A percentile compares a stretch with the other conserved stretches of the same genome.
Evolutionary conservation across 1,139 yeast species (phyloP).

Genomic region (Taiozyma sp.): DNA sequence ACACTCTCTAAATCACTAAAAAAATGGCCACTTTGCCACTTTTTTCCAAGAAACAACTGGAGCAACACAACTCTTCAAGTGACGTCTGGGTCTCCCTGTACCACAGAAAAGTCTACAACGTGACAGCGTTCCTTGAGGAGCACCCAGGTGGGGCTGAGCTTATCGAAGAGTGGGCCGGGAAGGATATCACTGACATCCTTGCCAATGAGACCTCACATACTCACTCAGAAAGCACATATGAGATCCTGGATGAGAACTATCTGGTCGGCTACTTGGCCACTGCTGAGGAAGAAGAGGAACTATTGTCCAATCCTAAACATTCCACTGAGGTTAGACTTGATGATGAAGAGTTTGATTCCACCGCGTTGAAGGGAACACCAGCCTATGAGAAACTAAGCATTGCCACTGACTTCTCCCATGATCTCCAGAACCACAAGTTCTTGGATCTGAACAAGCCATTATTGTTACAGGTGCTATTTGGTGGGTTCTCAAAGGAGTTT

Average conservation of each 20-base stretch:
- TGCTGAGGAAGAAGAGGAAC: constrained; percentile 51
- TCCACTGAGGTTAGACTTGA: constrained; percentile 35
- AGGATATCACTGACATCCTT: constrained; percentile 76
- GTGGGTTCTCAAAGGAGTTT: constrained; percentile 78
- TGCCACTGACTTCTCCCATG: constrained; percentile 73
- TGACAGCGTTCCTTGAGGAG: constrained; percentile 70
- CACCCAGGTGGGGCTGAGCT: constrained; percentile 88
- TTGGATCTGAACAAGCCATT: constrained; percentile 82
- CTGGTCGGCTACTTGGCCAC: constrained; percentile 62
- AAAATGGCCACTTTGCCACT: constrained; percentile 31
- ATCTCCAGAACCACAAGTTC: constrained; percentile 74
- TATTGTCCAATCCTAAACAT: constrained; percentile 37
- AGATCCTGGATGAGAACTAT: constrained; percentile 76
- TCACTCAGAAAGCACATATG: constrained; percentile 86
- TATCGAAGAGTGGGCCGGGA: constrained; percentile 73
- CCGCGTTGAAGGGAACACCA: constrained; percentile 62
- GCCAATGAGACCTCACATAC: constrained; percentile 65
- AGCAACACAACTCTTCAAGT: constrained; percentile 41
- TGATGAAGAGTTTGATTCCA: constrained; percentile 35
- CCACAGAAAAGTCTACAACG: constrained; percentile 78
- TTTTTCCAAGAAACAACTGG: constrained; percentile 39
- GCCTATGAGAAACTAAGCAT: constrained; percentile 67
- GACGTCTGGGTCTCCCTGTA: constrained; percentile 79
- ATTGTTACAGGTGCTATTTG: constrained; percentile 69
- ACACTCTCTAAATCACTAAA: too few relatives aligned